Evolutionary conservation across 108 stramenopile species (phyloP).

Genomic region (Pseudonitzschia multiseries): DNA sequence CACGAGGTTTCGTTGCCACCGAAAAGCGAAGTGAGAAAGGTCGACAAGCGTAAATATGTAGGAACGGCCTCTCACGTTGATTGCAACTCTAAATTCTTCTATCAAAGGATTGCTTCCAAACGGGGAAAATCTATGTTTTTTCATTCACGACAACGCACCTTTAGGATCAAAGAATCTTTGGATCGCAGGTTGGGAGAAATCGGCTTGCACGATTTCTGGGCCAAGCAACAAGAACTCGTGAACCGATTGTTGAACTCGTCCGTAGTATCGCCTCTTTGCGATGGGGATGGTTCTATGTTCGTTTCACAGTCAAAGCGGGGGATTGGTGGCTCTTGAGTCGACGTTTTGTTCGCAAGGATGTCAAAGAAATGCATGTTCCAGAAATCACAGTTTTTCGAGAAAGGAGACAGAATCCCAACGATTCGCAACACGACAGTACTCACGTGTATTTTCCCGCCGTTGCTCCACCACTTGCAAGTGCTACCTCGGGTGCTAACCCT

Average conservation of each 20-base stretch:
- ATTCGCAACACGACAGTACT: no score
- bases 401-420: no score
- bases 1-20: not conserved
- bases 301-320: not conserved
- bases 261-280: slow-evolving; percentile 84
- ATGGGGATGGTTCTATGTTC: slow-evolving; percentile 68
- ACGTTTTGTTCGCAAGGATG: not conserved
- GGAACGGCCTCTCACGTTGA: not conserved
- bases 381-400: not conserved
- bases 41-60: not conserved
- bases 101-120: no score
- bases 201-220: slow-evolving; percentile 77
- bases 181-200: slow-evolving; percentile 51
- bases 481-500: slow-evolving; percentile 12
- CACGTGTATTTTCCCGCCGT: slow-evolving; percentile 87
- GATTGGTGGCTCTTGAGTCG: not conserved
- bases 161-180: slow-evolving; percentile 60
- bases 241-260: slow-evolving; percentile 73
- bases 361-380: no score
- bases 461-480: slow-evolving; percentile 69
- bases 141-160: slow-evolving; percentile 6
- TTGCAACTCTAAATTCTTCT: not conserved
- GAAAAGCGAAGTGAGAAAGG: not conserved
- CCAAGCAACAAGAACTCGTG: slow-evolving; percentile 81
- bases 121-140: no score